Base-by-base conservation (phyloP, 2,329 filamentous ascomycete genomes). In the Colletotrichum falcatum region DNA sequence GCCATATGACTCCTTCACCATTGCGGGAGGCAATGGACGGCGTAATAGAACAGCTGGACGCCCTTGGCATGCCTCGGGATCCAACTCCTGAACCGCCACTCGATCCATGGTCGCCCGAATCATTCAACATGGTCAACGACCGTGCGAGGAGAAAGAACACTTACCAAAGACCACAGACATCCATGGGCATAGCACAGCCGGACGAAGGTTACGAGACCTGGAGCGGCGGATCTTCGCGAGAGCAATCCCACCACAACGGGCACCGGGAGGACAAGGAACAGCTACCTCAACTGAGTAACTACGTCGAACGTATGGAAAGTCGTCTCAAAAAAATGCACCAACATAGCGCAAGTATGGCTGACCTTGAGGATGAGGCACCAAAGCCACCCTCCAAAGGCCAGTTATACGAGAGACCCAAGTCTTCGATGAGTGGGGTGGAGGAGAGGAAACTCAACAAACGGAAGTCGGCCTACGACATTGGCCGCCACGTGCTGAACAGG, bases 1-100 rank as follows among this genome's bases (percentile, higher is more conserved):
- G 86, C 54, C 90, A 90, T 1, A 84, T 93, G 79, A 99, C 96
- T 0, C 96, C 96, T 1, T 98, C 96, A 2, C 96, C 96, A 0
- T 83, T 99, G 3, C 88, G 96, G 70, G 94, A 95, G 79, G 96
- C 96, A 1, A 99, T 99, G 94, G 95, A 98, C 77, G 95, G 97
- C 80, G 95, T 99, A 5, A 98, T 98, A 90, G 94, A 96, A 74
- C 97, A 96, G 66, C 82, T 99, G 53, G 92, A 97, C 77, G 94
- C 95, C 71, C 93, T 99, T 85, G 91, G 91, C 23, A 85, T 91
- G 75, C 84, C 88, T 51, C 86, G 87, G 66, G 82, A 86, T 28
- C 84, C 72, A 76, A 86, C 88, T 35, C 86, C 89, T 0, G 85
- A 89, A 51, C 83, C 87, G 0, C 83, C 88, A 0, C 81, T 90